These are phyloP conservation scores for Cadophora malorum DNA, from an alignment of 2,329 filamentous ascomycete genomes.

Conservation along the genomic window DNA sequence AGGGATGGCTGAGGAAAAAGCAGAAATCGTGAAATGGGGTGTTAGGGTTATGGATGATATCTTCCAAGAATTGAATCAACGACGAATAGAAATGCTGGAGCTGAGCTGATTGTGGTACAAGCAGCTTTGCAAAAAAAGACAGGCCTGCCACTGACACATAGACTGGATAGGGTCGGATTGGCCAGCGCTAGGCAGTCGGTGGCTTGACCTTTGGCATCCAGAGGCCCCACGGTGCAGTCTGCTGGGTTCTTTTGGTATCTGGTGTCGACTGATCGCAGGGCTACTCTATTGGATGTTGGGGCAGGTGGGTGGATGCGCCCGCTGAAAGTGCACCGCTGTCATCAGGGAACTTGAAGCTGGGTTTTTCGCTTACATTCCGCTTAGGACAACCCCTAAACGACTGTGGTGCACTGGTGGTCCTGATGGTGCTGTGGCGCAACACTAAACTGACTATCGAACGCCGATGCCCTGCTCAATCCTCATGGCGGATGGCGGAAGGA, in stretches of 20 bases:
- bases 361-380: constrained; percentile 29
- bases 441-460: constrained; percentile 38
- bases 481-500: constrained; percentile 12
- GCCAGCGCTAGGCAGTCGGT: constrained; percentile 11
- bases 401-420: constrained; percentile 15
- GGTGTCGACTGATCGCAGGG: neutral
- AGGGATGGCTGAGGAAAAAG: constrained; percentile 14
- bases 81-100: constrained; percentile 11
- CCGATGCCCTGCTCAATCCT: constrained; percentile 24
- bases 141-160: constrained; percentile 13
- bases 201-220: constrained; percentile 15
- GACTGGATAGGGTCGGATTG: constrained; percentile 12
- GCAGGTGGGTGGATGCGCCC: neutral
- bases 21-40: neutral
- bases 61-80: constrained; percentile 5
- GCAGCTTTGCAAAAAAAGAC: constrained; percentile 3
- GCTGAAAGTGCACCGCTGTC: constrained; percentile 20
- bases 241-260: constrained; percentile 4
- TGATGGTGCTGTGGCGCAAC: constrained; percentile 31
- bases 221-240: neutral
- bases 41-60: constrained; percentile 3
- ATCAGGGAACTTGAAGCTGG: constrained; percentile 19
- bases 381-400: constrained; percentile 16
- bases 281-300: constrained; percentile 6
- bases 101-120: constrained; percentile 16